Evolutionary conservation across 2,329 filamentous ascomycete species (phyloP), one percentile per base, ranked within the genome.

Genomic region (Ceratocystis lukuohia): DNA sequence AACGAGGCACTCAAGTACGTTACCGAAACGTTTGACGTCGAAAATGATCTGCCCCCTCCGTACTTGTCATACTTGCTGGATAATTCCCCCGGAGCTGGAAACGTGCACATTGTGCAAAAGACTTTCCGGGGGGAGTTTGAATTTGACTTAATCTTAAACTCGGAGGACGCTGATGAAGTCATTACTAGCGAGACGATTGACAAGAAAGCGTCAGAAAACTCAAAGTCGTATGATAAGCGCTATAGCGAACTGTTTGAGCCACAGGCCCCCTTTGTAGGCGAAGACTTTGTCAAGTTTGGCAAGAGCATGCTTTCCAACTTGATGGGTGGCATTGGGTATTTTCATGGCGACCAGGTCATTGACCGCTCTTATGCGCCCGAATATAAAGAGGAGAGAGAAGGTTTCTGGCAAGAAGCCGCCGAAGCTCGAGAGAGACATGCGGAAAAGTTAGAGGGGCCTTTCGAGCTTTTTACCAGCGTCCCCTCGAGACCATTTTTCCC

Each of bases 401-500:
- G 89, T 0, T 97, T 97, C 77, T 96, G 93, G 92, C 87, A 94
- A 73, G 92, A 95, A 70, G 85, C 94, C 20, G 91, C 88, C 1
- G 87, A 88, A 72, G 93, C 92, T 3, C 83, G 91, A 67, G 82
- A 79, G 28, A 84, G 85, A 68, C 86, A 84, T 66, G 77, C 84
- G 69, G 86, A 91, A 70, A 80, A 84, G 68, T 76, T 87, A 0
- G 91, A 95, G 72, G 90, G 90, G 0, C 91, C 93, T 1, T 89
- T 87, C 65, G 90, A 96, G 74, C 83, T 99, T 1, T 97, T 92
- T 74, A 95, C 92, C 5, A 90, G 87, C 71, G 87, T 97, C 66
- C 94, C 94, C 0, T 97, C 93, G 7, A 82, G 94, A 3, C 89
- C 94, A 0, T 99, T 99, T 79, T 99, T 99, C 77, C 94, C 94